phyloP scores from a whole-genome alignment of 345 rosid species.

The Gossypium longicalyx region DNA sequence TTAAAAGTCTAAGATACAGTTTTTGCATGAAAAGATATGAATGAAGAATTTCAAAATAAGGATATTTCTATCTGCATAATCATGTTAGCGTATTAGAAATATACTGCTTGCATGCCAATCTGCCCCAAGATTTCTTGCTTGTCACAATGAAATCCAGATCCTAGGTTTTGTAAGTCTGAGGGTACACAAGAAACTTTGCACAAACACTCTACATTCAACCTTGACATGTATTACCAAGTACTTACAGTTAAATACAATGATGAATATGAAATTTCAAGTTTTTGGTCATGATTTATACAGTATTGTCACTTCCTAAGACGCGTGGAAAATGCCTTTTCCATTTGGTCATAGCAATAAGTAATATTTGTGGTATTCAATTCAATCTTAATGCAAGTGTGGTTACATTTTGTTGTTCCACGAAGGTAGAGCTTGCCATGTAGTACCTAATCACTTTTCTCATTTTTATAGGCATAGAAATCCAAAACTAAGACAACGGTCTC shows the following conservation, averaged over 20 bases:
- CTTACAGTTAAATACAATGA: not conserved
- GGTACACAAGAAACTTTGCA: not conserved
- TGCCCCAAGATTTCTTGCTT: not conserved
- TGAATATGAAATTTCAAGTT: not conserved
- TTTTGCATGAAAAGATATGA: slow-evolving; percentile 4
- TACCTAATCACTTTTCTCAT: not conserved
- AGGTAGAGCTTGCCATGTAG: not conserved
- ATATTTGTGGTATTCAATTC: not conserved
- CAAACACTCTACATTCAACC: not conserved
- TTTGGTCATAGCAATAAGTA: not conserved
- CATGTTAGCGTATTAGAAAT: not conserved
- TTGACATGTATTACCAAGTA: not conserved
- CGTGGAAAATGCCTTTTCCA: not conserved
- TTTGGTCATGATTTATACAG: not conserved
- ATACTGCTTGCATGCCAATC: not conserved
- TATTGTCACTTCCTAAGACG: not conserved
- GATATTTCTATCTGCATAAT: not conserved
- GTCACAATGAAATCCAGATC: not conserved
- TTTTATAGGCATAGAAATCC: slow-evolving; percentile 31
- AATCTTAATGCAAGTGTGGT: not conserved
- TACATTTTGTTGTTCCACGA: not conserved
- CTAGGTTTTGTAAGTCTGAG: not conserved
- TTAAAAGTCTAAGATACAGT: not conserved
- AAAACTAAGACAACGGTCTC: slow-evolving; percentile 36
- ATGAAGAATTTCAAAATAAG: not conserved